Conservation (phyloP, 73 alveolate genomes). For the Paramecium biaurelia region DNA sequence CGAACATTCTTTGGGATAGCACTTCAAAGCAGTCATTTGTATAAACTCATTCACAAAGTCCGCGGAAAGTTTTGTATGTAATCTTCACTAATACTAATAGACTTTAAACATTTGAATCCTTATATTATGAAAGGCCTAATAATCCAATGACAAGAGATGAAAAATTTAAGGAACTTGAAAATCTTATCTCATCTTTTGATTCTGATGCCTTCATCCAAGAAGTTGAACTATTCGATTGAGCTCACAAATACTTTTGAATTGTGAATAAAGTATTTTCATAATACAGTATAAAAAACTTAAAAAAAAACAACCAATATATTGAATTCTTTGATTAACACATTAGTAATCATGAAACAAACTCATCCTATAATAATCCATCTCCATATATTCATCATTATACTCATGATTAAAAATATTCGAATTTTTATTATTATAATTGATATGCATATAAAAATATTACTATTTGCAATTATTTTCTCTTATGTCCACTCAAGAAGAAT, state of each 20-base stretch:
- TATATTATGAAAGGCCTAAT: not conserved
- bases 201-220: not conserved
- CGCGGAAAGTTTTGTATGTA: not conserved
- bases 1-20: not conserved
- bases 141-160: not conserved
- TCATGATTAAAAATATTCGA: not conserved
- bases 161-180: not conserved
- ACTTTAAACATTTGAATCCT: not conserved
- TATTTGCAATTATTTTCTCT: not conserved
- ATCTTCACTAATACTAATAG: not conserved
- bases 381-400: not conserved
- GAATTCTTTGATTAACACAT: not conserved
- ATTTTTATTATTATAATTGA: not conserved
- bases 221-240: not conserved
- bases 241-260: not conserved
- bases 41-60: not conserved
- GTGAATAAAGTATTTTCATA: not conserved
- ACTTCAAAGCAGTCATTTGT: not conserved
- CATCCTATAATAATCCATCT: not conserved
- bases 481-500: not conserved
- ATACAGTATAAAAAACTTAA: not conserved
- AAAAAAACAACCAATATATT: not conserved
- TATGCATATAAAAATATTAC: not conserved
- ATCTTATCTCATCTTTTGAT: not conserved
- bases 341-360: not conserved